These are phyloP conservation scores for Candida mattraensis DNA, from an alignment of 805 yeast species.

Conservation along the genomic window DNA sequence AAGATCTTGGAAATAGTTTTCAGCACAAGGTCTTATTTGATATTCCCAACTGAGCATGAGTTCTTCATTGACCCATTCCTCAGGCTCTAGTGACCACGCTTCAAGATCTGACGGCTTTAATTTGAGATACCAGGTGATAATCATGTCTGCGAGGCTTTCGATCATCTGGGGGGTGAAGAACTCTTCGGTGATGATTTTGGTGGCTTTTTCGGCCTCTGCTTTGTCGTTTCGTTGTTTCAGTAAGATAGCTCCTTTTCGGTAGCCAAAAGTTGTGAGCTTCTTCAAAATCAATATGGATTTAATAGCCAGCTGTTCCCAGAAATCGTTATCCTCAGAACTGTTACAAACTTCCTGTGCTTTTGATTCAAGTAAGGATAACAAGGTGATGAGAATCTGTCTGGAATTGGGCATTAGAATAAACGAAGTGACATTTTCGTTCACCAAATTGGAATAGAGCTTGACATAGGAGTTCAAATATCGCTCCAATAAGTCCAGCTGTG, in stretches of 20 bases:
- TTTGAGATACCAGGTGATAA: slow-evolving; percentile 73
- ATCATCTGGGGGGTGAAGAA: slow-evolving; percentile 61
- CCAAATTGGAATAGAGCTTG: slow-evolving; percentile 65
- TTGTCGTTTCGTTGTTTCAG: slow-evolving; percentile 65
- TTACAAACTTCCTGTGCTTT: slow-evolving; percentile 67
- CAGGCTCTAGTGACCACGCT: slow-evolving; percentile 83
- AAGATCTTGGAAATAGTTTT: slow-evolving; percentile 75
- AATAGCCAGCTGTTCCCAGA: slow-evolving; percentile 76
- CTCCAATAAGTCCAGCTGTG: slow-evolving; percentile 52
- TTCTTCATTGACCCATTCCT: slow-evolving; percentile 89
- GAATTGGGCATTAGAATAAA: slow-evolving; percentile 70
- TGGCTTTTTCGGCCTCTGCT: slow-evolving; percentile 59
- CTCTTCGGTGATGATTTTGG: slow-evolving; percentile 48
- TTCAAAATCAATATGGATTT: slow-evolving; percentile 66
- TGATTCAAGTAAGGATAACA: slow-evolving; percentile 58
- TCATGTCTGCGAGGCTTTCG: slow-evolving; percentile 58
- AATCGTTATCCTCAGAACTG: slow-evolving; percentile 53
- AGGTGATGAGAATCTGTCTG: slow-evolving; percentile 56
- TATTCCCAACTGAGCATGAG: slow-evolving; percentile 75
- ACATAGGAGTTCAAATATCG: slow-evolving; percentile 73
- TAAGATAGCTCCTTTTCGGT: slow-evolving; percentile 64
- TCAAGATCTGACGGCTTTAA: slow-evolving; percentile 76
- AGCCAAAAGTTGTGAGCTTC: slow-evolving; percentile 57
- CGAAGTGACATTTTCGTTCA: slow-evolving; percentile 61
- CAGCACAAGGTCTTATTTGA: slow-evolving; percentile 85